Base-by-base conservation (phyloP, 495 filamentous ascomycete genomes). In the Trichoderma virens region DNA sequence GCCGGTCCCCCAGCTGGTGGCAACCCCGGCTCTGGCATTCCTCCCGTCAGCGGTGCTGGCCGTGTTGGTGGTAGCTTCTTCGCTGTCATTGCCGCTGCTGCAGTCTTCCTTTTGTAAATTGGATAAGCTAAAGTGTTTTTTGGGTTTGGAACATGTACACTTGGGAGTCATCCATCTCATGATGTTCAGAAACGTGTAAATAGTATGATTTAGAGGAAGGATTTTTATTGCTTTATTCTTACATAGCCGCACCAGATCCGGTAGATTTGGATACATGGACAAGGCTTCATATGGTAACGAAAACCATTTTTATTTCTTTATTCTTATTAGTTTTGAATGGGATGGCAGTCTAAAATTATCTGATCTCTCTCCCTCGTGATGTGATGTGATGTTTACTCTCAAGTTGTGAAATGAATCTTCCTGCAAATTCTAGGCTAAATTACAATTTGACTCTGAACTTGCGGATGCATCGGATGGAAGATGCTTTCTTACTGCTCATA, bases 41-140 rank as follows among this genome's bases (percentile, higher is more conserved):
- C 25, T 6, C 51, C 51, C 25, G 51, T 56, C 51, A 56, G 20
- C 51, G 6, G 9, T 56, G 51, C 51, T 16, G 51, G 51, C 51
- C 51, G 51, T 56, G 27, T 56, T 56, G 51, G 51, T 56, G 51
- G 51, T 25, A 30, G 51, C 51, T 14, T 56, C 25, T 28, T 56
- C 51, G 51, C 51, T 18, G 51, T 9, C 9, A 16, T 56, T 2
- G 51, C 27, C 51, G 51, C 51, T 56, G 51, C 51, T 11, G 51
- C 51, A 56, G 51, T 56, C 51, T 56, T 56, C 51, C 51, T 56
- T 56, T 56, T 56, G 51, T 56, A 56, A 56, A 25, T 30, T 28
- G 51, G 51, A 56, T 56, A 56, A 56, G 51, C 51, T 56, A 56
- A 56, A 56, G 51, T 56, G 18, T 56, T 30, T 54, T 54, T 56